Evolutionary conservation across 208 protist species (phyloP).

Genomic region (Tritrichomonas foetus): DNA sequence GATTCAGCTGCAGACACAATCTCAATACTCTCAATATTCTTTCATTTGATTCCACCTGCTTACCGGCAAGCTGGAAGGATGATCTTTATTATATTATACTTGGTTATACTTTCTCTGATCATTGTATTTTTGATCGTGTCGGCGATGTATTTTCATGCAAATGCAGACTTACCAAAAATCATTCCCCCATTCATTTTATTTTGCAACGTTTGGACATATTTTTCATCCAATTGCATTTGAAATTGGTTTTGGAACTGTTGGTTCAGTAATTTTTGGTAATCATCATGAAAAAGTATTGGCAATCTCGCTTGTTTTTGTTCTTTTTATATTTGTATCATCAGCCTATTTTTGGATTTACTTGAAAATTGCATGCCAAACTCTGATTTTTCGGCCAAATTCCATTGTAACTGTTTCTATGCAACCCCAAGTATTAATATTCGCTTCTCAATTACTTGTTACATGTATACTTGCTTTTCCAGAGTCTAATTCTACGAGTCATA

Average conservation of each 20-base stretch:
- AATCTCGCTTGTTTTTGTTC: not conserved
- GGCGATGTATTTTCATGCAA: not conserved
- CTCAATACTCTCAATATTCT: not conserved
- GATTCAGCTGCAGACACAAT: too few relatives aligned
- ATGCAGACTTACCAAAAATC: not conserved
- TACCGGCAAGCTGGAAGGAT: not conserved
- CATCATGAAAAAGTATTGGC: not conserved
- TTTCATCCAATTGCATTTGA: not conserved
- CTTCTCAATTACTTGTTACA: not conserved
- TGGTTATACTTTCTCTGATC: too few relatives aligned
- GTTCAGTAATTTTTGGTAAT: not conserved
- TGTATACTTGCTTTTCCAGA: not conserved
- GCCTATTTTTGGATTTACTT: not conserved
- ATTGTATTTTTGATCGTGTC: not conserved
- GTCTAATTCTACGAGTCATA: not conserved
- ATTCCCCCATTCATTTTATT: constrained; percentile 24
- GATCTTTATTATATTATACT: not conserved
- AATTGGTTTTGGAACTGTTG: not conserved
- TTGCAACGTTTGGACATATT: not conserved
- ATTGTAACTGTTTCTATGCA: not conserved
- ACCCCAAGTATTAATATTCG: not conserved
- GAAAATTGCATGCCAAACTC: not conserved
- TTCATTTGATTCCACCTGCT: not conserved
- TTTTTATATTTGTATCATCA: not conserved
- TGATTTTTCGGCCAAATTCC: not conserved